Percentiles rank a stretch among this genome's conserved stretches.
These are phyloP conservation scores for Trichosporon inkin DNA, from an alignment of 1,284 basidiomycete genomes.

Conservation along the genomic window DNA sequence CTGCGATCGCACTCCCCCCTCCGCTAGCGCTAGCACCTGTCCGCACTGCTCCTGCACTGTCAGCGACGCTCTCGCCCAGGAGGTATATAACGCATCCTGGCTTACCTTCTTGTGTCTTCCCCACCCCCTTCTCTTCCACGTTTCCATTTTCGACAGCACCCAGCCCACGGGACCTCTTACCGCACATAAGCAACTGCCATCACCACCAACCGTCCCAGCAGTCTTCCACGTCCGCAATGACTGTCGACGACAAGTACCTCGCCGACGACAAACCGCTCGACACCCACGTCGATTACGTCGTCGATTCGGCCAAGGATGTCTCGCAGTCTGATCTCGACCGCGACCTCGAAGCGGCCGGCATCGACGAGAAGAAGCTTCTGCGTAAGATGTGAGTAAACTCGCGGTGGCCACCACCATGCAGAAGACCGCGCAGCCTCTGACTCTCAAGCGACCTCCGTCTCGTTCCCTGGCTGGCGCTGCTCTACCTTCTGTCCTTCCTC, in stretches of 20 bases:
- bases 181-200: background rate
- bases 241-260: slow-evolving; percentile 1
- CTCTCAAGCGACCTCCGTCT: slow-evolving; percentile 27
- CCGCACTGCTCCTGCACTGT: no score
- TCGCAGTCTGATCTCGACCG: slow-evolving; percentile 3
- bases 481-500: slow-evolving; percentile 66
- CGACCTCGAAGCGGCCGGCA: background rate
- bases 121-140: no score
- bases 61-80: no score
- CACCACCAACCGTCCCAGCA: background rate
- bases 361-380: slow-evolving; percentile 5
- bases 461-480: slow-evolving; percentile 50
- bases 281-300: background rate
- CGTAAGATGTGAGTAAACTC: background rate
- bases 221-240: background rate
- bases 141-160: no score
- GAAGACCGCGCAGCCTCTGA: background rate
- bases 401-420: background rate
- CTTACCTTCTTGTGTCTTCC: no score
- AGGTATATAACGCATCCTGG: no score
- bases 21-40: no score
- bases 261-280: background rate
- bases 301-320: slow-evolving; percentile 2
- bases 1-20: no score
- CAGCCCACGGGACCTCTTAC: no score